Evolutionary conservation across 768 basidiomycete genomes (phyloP), one percentile per base, ranked within the genome.

Genomic region (Nidula microcarpa): DNA sequence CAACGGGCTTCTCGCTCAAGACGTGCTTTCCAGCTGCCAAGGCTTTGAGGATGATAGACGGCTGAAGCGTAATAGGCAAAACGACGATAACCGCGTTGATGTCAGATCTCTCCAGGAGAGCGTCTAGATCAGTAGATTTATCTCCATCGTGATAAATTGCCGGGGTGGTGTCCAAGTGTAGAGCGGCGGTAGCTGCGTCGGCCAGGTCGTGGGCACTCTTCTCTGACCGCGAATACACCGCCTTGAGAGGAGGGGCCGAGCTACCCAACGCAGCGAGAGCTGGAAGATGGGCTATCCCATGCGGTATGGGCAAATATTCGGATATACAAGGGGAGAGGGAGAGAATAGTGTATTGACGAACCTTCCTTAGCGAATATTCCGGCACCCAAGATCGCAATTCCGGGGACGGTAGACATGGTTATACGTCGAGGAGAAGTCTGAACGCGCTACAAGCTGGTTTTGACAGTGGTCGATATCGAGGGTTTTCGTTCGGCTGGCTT

Each of bases 1-100:
- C 90, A 11, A 94, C 78, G 5, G 94, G 94, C 63, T 95, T 95
- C 74, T 96, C 93, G 66, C 86, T 87, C 55, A 94, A 64, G 47
- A 95, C 91, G 63, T 94, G 89, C 70, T 95, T 96, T 30, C 92
- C 89, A 2, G 89, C 87, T 0, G 73, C 79, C 36, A 87, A 71
- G 0, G 81, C 79, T 61, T 79, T 80, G 53, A 80, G 67, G 51
- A 95, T 73, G 54, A 94, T 72, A 14, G 70, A 67, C 2, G 92
- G 90, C 65, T 93, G 91, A 4, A 76, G 60, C 0, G 83, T 78
- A 63, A 95, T 94, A 0, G 92, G 92, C 9, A 95, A 74, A 5
- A 81, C 84, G 49, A 94, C 72, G 63, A 91, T 78, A 33, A 94
- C 89, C 17, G 85, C 83, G 14, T 74, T 65, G 60, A 96, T 82